Conservation (phyloP, 116 monocot species). For the Iris pallida region DNA sequence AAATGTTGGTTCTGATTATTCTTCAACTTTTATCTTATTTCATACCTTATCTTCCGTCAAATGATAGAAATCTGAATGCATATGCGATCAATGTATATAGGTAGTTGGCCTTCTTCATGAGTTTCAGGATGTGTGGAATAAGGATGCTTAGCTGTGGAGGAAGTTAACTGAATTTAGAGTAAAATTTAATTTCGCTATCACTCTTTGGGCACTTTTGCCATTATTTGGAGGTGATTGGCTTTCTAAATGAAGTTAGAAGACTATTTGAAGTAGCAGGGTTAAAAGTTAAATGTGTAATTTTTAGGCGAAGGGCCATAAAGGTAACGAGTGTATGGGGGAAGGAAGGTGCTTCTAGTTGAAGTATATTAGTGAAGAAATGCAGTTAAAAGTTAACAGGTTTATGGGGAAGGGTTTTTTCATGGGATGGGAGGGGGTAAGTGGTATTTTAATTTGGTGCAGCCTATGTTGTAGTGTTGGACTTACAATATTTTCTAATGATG, state of each 20-base stretch:
- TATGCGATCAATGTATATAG: constrained; percentile 13
- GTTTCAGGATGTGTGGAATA: constrained; percentile 9
- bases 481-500: constrained; percentile 28
- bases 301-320: constrained; percentile 3
- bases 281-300: neutral
- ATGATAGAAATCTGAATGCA: constrained; percentile 3
- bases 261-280: constrained; percentile 2
- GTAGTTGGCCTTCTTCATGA: constrained; percentile 6
- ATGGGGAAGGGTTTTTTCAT: constrained; percentile 15
- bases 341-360: constrained; percentile 12
- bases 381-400: constrained; percentile 17
- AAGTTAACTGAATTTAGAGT: constrained; percentile 8
- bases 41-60: too few relatives aligned
- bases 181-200: constrained; percentile 11
- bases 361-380: constrained; percentile 15
- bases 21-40: too few relatives aligned
- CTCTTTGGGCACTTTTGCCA: constrained; percentile 1
- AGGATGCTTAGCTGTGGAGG: constrained; percentile 12
- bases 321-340: constrained; percentile 5
- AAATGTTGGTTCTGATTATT: too few relatives aligned
- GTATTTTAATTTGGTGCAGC: constrained; percentile 15
- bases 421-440: constrained; percentile 15
- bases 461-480: constrained; percentile 21
- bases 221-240: constrained; percentile 8
- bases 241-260: neutral